A percentile compares a stretch with the other conserved stretches of the same genome.
These are phyloP conservation scores for Saccharomycopsis schoenii DNA, from an alignment of 805 yeast species.

Conservation along the genomic window DNA sequence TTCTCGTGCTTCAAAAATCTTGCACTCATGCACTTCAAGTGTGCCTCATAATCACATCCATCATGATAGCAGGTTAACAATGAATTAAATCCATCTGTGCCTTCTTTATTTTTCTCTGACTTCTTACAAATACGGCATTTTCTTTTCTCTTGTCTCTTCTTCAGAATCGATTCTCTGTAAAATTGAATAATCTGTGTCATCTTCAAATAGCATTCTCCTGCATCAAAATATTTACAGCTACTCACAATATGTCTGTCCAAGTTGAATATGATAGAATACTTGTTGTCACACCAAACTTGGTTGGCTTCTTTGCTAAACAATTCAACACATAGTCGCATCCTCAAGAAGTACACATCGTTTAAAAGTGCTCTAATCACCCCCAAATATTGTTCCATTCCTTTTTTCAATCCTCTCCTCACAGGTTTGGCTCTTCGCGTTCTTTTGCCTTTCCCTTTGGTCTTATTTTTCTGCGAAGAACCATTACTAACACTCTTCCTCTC, in stretches of 20 bases:
- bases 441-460: conserved; percentile 7
- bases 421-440: background rate
- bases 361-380: conserved; percentile 39
- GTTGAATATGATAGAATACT: conserved; percentile 21
- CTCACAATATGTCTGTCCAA: background rate
- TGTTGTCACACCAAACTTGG: conserved; percentile 29
- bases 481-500: conserved; percentile 28
- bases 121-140: background rate
- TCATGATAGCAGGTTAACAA: background rate
- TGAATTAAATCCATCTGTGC: background rate
- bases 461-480: background rate
- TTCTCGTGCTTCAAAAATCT: background rate
- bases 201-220: conserved; percentile 4
- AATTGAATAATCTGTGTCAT: background rate
- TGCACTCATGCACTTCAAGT: background rate
- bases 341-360: conserved; percentile 32
- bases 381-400: conserved; percentile 35
- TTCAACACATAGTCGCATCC: conserved; percentile 36
- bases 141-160: background rate
- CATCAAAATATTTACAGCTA: conserved; percentile 1
- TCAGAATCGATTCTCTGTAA: background rate
- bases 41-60: background rate
- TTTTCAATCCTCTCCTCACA: conserved; percentile 27
- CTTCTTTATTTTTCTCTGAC: background rate
- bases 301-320: conserved; percentile 31